Conservation (phyloP, 2,329 filamentous ascomycete genomes). For the Cladosporium sp. region DNA sequence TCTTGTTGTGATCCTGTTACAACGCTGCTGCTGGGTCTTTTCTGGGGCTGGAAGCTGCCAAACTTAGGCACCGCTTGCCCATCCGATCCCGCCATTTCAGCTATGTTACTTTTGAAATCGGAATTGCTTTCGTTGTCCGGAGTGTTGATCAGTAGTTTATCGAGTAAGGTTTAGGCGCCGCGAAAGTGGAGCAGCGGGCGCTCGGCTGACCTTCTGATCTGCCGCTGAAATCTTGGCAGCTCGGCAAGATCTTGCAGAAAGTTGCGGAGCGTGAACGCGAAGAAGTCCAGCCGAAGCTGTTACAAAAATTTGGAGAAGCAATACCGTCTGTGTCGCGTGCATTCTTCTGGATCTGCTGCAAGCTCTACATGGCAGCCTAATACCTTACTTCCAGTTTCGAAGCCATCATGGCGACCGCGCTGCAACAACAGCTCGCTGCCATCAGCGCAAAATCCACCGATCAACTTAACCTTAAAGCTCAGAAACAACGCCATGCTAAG, state of each 20-base stretch:
- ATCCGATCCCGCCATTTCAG: conserved; percentile 12
- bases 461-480: conserved; percentile 85
- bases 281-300: no score
- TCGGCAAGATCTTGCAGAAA: no score
- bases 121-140: no score
- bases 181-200: no score
- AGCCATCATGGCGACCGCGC: conserved; percentile 66
- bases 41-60: conserved; percentile 61
- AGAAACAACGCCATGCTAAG: conserved; percentile 85
- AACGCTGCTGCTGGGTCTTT: conserved; percentile 6
- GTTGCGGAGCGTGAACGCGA: no score
- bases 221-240: no score
- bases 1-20: no score
- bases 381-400: neutral
- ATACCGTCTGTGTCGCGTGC: neutral
- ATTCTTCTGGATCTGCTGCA: neutral
- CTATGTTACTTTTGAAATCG: no score
- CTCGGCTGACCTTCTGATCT: no score
- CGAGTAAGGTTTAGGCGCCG: no score
- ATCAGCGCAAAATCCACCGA: conserved; percentile 86
- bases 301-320: no score
- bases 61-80: conserved; percentile 58
- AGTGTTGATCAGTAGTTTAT: no score
- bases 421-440: conserved; percentile 88
- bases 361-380: conserved; percentile 6